A percentile compares a stretch with the other conserved stretches of the same genome.
Conservation (phyloP, 2,329 filamentous ascomycete species). For the Ilyonectria destructans region DNA sequence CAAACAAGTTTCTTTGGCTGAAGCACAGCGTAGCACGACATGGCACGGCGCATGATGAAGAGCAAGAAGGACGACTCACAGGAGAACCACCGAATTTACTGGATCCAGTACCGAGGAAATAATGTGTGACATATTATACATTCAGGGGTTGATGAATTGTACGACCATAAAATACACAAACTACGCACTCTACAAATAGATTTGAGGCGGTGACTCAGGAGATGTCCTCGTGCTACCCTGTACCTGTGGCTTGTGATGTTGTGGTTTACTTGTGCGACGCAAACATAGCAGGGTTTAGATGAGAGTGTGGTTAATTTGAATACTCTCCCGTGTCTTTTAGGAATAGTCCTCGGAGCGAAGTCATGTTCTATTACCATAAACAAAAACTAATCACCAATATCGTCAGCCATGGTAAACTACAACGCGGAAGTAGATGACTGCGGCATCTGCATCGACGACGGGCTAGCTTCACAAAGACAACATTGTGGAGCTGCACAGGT, state of each 20-base stretch:
- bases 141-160: conserved; percentile 9
- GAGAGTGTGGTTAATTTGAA: background rate
- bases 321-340: background rate
- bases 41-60: conserved; percentile 17
- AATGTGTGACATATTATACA: conserved; percentile 18
- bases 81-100: background rate
- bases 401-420: conserved; percentile 29
- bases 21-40: conserved; percentile 31
- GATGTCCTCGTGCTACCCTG: background rate
- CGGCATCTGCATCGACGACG: conserved; percentile 4
- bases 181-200: conserved; percentile 13
- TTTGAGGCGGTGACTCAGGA: conserved; percentile 4
- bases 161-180: conserved; percentile 3
- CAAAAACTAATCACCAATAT: background rate
- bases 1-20: conserved; percentile 31
- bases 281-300: conserved; percentile 15
- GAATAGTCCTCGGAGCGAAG: background rate
- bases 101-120: conserved; percentile 7
- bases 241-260: conserved; percentile 24
- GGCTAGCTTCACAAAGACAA: background rate
- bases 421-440: conserved; percentile 35
- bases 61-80: conserved; percentile 7
- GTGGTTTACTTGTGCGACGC: conserved; percentile 22
- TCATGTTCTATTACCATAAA: background rate
- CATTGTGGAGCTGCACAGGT: background rate